These are phyloP conservation scores for Phialocephala subalpina DNA, from an alignment of 2,329 filamentous ascomycete genomes.

Conservation along the genomic window DNA sequence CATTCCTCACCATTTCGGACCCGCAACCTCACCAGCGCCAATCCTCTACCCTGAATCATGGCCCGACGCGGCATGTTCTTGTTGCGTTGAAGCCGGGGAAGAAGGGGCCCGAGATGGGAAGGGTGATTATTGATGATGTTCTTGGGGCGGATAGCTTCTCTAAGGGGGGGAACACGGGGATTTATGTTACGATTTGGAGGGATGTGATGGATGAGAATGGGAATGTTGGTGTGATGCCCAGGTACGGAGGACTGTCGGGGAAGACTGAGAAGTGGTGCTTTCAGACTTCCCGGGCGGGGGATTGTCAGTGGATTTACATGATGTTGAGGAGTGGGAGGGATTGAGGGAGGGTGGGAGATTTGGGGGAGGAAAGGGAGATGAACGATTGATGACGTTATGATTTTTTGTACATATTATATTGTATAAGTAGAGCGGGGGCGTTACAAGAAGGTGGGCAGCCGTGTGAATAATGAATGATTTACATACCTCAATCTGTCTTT, in stretches of 20 bases:
- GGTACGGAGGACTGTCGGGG: conserved; percentile 38
- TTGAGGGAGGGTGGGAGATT: too few relatives aligned
- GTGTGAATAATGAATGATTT: too few relatives aligned
- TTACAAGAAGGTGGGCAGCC: too few relatives aligned
- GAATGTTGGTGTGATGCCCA: conserved; percentile 34
- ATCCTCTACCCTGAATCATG: conserved; percentile 66
- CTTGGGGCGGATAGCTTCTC: conserved; percentile 37
- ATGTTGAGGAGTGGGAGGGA: conserved; percentile 13
- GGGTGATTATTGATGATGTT: conserved; percentile 33
- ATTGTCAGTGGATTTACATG: conserved; percentile 42
- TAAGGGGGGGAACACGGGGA: conserved; percentile 35
- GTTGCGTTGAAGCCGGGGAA: conserved; percentile 65
- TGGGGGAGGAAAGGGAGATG: too few relatives aligned
- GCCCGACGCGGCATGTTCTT: conserved; percentile 85
- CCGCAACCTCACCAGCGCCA: conserved; percentile 70
- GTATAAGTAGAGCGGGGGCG: too few relatives aligned
- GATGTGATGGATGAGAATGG: conserved; percentile 40
- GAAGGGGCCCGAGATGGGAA: conserved; percentile 16
- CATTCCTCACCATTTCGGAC: conserved; percentile 80
- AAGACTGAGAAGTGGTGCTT: conserved; percentile 41
- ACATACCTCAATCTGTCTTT: too few relatives aligned
- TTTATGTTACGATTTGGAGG: conserved; percentile 40
- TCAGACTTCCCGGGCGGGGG: conserved; percentile 33
- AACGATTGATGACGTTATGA: too few relatives aligned
- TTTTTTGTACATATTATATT: too few relatives aligned